Conservation (phyloP, 345 rosid genomes). For the Punica granatum region DNA sequence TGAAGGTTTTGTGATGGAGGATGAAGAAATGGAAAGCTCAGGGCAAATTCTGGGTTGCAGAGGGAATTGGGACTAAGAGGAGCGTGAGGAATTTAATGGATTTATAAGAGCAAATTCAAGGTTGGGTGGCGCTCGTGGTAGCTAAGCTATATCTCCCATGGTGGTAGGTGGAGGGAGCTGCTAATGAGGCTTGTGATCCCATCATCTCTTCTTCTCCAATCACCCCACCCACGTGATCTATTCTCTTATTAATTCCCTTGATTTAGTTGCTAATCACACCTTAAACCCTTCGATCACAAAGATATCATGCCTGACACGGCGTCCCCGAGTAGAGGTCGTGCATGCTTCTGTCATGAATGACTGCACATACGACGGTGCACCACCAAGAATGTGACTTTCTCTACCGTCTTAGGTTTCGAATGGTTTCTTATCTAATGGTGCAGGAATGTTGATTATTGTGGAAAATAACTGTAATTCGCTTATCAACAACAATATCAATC, state of each 20-base stretch:
- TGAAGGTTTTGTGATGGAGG: neutral
- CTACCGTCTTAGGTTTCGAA: no score
- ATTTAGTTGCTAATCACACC: neutral
- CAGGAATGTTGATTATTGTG: no score
- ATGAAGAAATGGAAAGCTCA: neutral
- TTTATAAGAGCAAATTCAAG: neutral
- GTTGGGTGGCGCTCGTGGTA: neutral
- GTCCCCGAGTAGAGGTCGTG: no score
- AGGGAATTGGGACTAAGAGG: neutral
- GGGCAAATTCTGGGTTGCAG: neutral
- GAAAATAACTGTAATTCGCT: no score
- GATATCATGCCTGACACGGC: no score
- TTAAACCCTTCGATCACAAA: neutral
- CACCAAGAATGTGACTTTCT: no score
- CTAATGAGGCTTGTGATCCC: constrained; percentile 17
- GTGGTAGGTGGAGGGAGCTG: constrained; percentile 20
- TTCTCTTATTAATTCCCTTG: neutral
- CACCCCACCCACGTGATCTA: neutral
- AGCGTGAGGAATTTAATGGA: neutral
- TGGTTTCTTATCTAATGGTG: no score
- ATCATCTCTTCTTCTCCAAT: constrained; percentile 13
- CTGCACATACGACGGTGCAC: no score
- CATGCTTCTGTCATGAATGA: no score
- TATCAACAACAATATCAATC: no score
- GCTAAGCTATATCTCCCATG: neutral